Base-by-base conservation (phyloP, 768 basidiomycete genomes). In the Serendipita indica region DNA sequence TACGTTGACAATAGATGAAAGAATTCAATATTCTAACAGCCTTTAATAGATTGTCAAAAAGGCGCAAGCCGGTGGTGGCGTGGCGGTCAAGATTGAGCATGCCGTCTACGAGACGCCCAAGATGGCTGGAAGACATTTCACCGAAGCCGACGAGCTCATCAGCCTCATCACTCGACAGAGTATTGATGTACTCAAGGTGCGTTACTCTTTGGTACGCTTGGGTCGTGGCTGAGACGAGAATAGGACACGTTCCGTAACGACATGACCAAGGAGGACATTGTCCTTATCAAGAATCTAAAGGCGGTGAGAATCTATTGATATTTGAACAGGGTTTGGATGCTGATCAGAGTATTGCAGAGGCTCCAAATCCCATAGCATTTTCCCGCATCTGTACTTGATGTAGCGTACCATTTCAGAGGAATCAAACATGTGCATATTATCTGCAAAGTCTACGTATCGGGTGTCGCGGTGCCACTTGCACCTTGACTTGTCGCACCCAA, bases 21-120 rank as follows among this genome's bases (percentile, higher is more conserved):
- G 49, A 3, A 13, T 16, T 41, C 3, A 32, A 3, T 14, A 28
- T 13, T 16, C 33, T 25, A 16, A 41, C 30, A 20, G n/a, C 43
- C 54, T 33, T 39, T 52, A 66, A 18, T 65, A 90, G 88, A 75
- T 89, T 27, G 79, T 98, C 64, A 98, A 96, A 75, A 93, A 89
- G 71, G 76, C 83, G 1, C 91, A 97, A 69, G 83, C 89, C n/a
- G 94, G 91, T 65, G 93, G 79, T 49, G 94, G 96, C 67, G 93
- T 97, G 13, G 94, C 96, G 0, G 88, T 98, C 64, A 99, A 98
- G 78, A 97, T 98, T 61, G 96, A 98, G 70, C 88, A 94, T 69
- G 93, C 92, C 2, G 85, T 93, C 10, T 92, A 98, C 70, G 87
- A 97, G 72, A 86, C 87, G 25, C 83, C 91, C 28, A 94, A 92